A percentile compares a stretch with the other conserved stretches of the same genome.
phyloP scores from a whole-genome alignment of 192 early-diverging fungal genomes.

The Geranomyces michiganensis region DNA sequence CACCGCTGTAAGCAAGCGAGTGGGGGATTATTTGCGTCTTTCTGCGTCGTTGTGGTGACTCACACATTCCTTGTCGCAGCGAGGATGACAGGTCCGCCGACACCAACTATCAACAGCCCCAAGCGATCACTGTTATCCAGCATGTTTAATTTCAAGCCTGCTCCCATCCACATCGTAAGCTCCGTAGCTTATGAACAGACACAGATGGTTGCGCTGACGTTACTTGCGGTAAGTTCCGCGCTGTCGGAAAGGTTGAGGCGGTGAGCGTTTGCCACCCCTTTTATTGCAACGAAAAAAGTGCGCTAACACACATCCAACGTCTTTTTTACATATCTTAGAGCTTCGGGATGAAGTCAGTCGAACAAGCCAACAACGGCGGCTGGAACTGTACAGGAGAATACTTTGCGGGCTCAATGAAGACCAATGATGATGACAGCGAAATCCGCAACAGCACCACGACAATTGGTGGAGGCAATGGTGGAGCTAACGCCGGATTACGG shows the following conservation, averaged over 20 bases:
- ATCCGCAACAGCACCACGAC: not conserved
- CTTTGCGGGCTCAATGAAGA: too few species aligned
- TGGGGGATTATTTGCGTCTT: slow-evolving; percentile 11
- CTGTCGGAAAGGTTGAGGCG: not conserved
- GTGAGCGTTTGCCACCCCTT: not conserved
- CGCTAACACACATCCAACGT: not conserved
- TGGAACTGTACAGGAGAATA: not conserved
- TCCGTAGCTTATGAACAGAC: slow-evolving; percentile 14
- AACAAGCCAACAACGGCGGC: slow-evolving; percentile 7
- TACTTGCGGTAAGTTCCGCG: slow-evolving; percentile 1
- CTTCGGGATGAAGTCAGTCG: not conserved
- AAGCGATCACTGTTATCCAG: slow-evolving; percentile 51
- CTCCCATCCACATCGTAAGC: slow-evolving; percentile 17
- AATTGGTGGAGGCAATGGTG: too few species aligned
- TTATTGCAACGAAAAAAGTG: not conserved
- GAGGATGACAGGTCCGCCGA: slow-evolving; percentile 27
- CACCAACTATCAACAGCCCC: slow-evolving; percentile 41
- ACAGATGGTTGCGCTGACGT: not conserved
- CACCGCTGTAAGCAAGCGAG: slow-evolving; percentile 10
- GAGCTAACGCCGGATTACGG: not conserved
- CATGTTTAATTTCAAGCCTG: slow-evolving; percentile 54
- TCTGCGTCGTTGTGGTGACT: not conserved
- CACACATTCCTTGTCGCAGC: not conserved
- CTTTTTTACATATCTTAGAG: not conserved
- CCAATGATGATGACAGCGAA: too few species aligned